Percentiles rank a stretch among this genome's conserved stretches.
These are phyloP conservation scores for Ophiostoma sp. DNA, from an alignment of 2,329 filamentous ascomycete genomes.

Conservation along the genomic window DNA sequence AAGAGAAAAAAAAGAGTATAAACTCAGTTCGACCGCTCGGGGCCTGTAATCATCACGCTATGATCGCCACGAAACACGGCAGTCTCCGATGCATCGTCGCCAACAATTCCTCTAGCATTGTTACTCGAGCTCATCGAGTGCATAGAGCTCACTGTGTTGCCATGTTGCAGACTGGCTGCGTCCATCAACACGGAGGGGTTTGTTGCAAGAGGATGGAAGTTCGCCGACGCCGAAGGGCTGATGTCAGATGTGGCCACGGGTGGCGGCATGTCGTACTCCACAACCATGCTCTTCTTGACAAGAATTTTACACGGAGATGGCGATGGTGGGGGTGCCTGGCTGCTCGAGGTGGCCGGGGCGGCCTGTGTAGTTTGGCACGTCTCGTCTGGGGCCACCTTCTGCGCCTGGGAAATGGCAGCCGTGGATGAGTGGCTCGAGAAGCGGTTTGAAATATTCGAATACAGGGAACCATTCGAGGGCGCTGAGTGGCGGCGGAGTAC, in stretches of 20 bases:
- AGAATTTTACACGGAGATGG: conserved; percentile 18
- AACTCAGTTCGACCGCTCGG: background rate
- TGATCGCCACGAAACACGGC: background rate
- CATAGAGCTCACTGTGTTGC: background rate
- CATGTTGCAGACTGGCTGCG: background rate
- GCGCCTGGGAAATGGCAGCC: background rate
- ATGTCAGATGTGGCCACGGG: background rate
- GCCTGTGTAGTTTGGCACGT: background rate
- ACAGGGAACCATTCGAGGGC: background rate
- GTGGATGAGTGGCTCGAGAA: background rate
- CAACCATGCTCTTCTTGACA: conserved; percentile 21
- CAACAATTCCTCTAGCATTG: background rate
- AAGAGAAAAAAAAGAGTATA: background rate
- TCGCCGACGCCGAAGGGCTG: background rate
- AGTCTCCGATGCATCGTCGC: background rate
- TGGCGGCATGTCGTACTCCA: conserved; percentile 9
- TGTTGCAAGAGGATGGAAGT: background rate
- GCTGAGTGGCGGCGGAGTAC: background rate
- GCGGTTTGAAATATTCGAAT: background rate
- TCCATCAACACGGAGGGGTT: background rate
- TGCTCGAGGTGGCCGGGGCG: background rate
- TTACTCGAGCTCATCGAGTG: background rate
- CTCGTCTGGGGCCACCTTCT: background rate
- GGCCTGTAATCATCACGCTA: background rate
- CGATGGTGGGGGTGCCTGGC: background rate